phyloP scores from a whole-genome alignment of 1,139 yeast genomes.

The Hanseniaspora uvarum region DNA sequence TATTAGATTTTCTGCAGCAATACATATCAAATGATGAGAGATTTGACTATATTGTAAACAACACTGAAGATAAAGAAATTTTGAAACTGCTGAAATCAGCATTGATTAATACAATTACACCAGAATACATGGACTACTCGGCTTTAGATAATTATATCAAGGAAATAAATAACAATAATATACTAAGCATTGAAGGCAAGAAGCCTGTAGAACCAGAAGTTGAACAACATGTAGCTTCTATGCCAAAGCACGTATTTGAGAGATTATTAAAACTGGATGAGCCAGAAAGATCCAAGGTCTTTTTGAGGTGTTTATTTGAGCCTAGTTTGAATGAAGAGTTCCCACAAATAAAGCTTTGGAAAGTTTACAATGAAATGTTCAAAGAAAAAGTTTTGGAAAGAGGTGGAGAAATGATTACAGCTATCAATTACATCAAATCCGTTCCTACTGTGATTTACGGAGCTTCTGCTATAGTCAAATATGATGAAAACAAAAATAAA shows the following conservation, averaged over 20 bases:
- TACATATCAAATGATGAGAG: slow-evolving; percentile 45
- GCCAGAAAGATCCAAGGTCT: slow-evolving; percentile 84
- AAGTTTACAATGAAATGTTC: slow-evolving; percentile 82
- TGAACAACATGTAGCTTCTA: slow-evolving; percentile 42
- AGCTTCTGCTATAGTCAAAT: slow-evolving; percentile 87
- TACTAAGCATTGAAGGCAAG: slow-evolving; percentile 38
- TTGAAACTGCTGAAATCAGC: slow-evolving; percentile 44
- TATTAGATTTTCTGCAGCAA: slow-evolving; percentile 59
- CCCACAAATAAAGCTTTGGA: slow-evolving; percentile 93
- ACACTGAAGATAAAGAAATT: slow-evolving; percentile 33
- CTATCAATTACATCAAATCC: slow-evolving; percentile 91
- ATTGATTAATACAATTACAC: slow-evolving; percentile 49
- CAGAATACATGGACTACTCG: slow-evolving; percentile 37
- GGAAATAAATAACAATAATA: slow-evolving; percentile 36
- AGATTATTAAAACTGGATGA: slow-evolving; percentile 61
- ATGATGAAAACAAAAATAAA: slow-evolving; percentile 47
- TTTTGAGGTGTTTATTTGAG: slow-evolving; percentile 90
- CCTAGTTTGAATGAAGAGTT: slow-evolving; percentile 71
- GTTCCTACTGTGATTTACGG: slow-evolving; percentile 85
- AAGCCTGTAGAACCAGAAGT: slow-evolving; percentile 37
- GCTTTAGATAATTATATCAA: slow-evolving; percentile 31
- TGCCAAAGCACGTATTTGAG: slow-evolving; percentile 50
- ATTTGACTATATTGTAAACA: slow-evolving; percentile 30
- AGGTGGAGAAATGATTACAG: slow-evolving; percentile 63
- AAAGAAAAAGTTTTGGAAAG: slow-evolving; percentile 40